Evolutionary conservation across 2,329 filamentous ascomycete species (phyloP).

Genomic region (Ascosphaera apis): DNA sequence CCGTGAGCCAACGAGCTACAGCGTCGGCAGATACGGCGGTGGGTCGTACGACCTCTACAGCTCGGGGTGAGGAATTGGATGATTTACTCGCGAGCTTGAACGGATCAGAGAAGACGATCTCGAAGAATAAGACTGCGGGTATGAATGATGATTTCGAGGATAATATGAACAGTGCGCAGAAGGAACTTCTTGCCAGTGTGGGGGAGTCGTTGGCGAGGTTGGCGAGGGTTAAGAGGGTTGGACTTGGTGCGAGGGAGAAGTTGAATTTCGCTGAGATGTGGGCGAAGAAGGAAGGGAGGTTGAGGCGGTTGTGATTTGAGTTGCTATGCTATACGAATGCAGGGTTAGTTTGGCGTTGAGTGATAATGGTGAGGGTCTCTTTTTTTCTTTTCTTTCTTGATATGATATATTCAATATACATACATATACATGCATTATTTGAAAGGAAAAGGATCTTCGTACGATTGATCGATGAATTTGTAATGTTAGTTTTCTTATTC

Average conservation of each 20-base stretch:
- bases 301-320: too few relatives aligned
- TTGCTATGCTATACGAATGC: too few relatives aligned
- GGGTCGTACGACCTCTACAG: conserved; percentile 7
- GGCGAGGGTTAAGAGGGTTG: conserved; percentile 71
- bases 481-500: too few relatives aligned
- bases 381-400: too few relatives aligned
- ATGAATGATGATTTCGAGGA: conserved; percentile 10
- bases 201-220: conserved; percentile 71
- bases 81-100: conserved; percentile 13
- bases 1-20: too few relatives aligned
- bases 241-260: conserved; percentile 65
- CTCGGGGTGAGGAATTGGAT: conserved; percentile 16
- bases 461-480: too few relatives aligned
- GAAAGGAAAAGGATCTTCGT: too few relatives aligned
- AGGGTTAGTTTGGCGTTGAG: too few relatives aligned
- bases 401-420: too few relatives aligned
- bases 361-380: too few relatives aligned
- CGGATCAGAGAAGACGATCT: conserved; percentile 14
- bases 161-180: conserved; percentile 32
- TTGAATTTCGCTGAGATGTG: conserved; percentile 54
- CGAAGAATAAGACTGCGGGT: conserved; percentile 8
- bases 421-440: too few relatives aligned
- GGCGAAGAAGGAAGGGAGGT: too few relatives aligned
- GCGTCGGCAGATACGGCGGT: conserved; percentile 3
- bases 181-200: conserved; percentile 50